Base-by-base conservation (phyloP, 2,329 filamentous ascomycete species). In the Colletotrichum sp. region DNA sequence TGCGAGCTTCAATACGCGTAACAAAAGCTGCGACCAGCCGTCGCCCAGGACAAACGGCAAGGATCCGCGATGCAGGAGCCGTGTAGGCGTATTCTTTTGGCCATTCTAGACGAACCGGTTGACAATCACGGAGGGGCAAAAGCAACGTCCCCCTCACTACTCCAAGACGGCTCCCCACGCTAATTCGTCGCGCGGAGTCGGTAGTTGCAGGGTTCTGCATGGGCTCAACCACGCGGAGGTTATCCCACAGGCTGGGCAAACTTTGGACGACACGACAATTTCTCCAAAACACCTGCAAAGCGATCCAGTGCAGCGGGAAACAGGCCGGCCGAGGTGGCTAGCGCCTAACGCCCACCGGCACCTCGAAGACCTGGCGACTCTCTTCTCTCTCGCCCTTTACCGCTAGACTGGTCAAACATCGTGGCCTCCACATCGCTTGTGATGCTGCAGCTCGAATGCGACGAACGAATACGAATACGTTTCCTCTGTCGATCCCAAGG, bases 381-480 rank as follows among this genome's bases (percentile, higher is more conserved):
- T 52, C 39, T 39, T 49, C 39, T 44, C n/a, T 24, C 10, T 30
- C n/a, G 18, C 2, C 12, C 59, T 62, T 32, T 62, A 44, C 32
- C 32, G n/a, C 21, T 36, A 28, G 21, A 36, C 30, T n/a, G 10
- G 8, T 7, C 28, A 9, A 34, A 62, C 28, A 62, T 32, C 3
- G 18, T 15, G 24, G 36, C 55, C 34, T 32, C 59, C 28, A 30
- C 64, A 26, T 7, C 16, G 24, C 44, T 49, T 6, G 59, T 28
- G 13, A n/a, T 13, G 62, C 16, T 66, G 60, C 62, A 73, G 10
- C 30, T 13, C 24, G 52, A 8, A 55, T 16, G 32, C 62, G 36
- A 34, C 26, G 30, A 57, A 62, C 72, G 72, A 72, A 75, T 68
- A 72, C 69, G 62, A 72, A 72, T 57, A 75, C 62, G 69, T 49